Conservation (phyloP, 2,329 filamentous ascomycete genomes). For the Venturia oleaginea region DNA sequence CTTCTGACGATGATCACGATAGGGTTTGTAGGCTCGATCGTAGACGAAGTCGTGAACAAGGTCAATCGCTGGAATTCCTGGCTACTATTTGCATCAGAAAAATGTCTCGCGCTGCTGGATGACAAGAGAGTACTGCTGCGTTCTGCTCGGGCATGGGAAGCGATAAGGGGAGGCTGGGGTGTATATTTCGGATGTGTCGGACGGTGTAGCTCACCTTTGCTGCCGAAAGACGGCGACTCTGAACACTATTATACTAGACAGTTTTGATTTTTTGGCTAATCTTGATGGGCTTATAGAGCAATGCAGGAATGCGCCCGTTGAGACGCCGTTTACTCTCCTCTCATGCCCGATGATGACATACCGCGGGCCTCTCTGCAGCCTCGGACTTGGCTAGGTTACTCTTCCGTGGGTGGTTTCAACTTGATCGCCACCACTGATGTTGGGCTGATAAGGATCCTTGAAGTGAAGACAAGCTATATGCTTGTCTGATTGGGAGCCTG, state of each 20-base stretch:
- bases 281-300: not conserved
- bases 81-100: not conserved
- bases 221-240: not conserved
- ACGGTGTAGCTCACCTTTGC: not conserved
- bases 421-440: not conserved
- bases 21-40: slow-evolving; percentile 7
- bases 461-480: not conserved
- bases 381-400: not conserved
- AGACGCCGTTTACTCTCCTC: not conserved
- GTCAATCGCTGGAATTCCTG: not conserved
- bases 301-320: not conserved
- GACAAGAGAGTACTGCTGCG: not conserved
- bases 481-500: not conserved
- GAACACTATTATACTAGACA: not conserved
- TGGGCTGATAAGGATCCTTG: not conserved
- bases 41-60: slow-evolving; percentile 2
- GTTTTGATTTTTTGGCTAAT: not conserved
- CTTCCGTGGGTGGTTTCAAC: not conserved
- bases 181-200: not conserved
- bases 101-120: not conserved
- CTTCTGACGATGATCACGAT: not conserved
- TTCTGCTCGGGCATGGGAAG: not conserved
- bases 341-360: not conserved
- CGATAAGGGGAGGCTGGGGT: not conserved
- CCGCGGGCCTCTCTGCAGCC: not conserved